Evolutionary conservation across 305 asterid genomes (phyloP), one percentile per base, ranked within the genome.

Genomic region (Euphrasia arctica): DNA sequence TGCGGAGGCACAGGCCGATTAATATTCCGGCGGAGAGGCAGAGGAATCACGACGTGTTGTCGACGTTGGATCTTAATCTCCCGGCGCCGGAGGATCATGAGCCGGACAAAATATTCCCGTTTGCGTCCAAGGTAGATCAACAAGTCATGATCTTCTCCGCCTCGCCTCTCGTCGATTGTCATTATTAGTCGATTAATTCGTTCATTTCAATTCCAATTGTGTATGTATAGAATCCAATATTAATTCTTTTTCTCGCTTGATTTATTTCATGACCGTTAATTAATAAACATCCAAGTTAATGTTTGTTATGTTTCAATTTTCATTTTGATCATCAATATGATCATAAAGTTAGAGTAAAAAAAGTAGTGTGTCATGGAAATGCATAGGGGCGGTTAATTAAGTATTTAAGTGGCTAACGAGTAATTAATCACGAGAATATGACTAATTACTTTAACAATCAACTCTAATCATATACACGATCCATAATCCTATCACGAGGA

Each of bases 91-190:
- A 84, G 36, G 91, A 81, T 5, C 86, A 85, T 39, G 63, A 69
- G n/a, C 29, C 67, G 41, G 80, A 78, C 0, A 79, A 77, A 25
- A 25, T 25, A 71, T 79, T 78, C 66, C 75, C 82, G 11, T 82
- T 76, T 72, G 74, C 82, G 9, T 10, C 84, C 3, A 83, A 85
- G 42, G 83, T 25, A 25, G 27, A 25, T 25, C 27, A 80, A 74
- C 95, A 87, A 82, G 92, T 83, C 60, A 77, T 83, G 28, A 90
- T 88, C 63, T 86, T 86, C 72, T 80, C 92, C 18, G 79, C 90
- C n/a, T 77, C 98, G 50, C 75, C 96, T 50, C 71, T 91, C 74
- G 83, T 89, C 54, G 86, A 89, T 72, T 91, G 96, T 70, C 98
- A 85, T 74, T 85, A 80, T 80, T 89, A 70, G 51, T 31, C 56